phyloP scores from a whole-genome alignment of 345 rosid species.

The Ceriops zippeliana region DNA sequence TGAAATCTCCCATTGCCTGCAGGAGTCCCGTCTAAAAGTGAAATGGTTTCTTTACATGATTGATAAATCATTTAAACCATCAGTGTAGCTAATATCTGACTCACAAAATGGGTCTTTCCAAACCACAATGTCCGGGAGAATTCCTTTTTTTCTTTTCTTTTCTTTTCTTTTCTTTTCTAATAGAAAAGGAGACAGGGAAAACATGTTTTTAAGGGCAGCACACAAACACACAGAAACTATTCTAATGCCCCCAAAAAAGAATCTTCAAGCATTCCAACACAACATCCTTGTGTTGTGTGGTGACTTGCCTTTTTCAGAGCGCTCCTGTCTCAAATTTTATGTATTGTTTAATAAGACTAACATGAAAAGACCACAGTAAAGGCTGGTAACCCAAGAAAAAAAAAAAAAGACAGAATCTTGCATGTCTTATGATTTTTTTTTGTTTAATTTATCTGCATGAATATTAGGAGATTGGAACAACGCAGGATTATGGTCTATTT shows the following conservation, averaged over 20 bases:
- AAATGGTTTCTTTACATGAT: neutral
- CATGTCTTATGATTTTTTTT: slow-evolving; percentile 11
- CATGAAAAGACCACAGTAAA: slow-evolving; percentile 18
- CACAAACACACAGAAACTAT: slow-evolving; percentile 10
- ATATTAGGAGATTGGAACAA: slow-evolving; percentile 17
- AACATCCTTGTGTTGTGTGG: slow-evolving; percentile 19
- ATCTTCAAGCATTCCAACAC: slow-evolving; percentile 13
- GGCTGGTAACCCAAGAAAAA: slow-evolving; percentile 21
- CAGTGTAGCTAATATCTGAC: neutral
- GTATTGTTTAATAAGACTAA: neutral
- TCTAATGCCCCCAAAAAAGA: slow-evolving; percentile 18
- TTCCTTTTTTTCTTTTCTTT: neutral
- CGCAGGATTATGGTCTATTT: slow-evolving; percentile 1
- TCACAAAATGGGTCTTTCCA: slow-evolving; percentile 5
- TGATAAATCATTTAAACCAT: slow-evolving; percentile 4
- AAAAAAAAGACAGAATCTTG: slow-evolving; percentile 20
- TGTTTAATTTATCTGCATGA: slow-evolving; percentile 31
- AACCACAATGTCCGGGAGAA: neutral
- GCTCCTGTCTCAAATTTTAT: slow-evolving; percentile 9
- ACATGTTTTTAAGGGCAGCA: neutral
- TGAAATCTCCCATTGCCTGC: neutral
- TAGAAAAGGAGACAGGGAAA: neutral
- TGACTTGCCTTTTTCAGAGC: slow-evolving; percentile 7
- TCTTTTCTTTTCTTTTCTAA: too few relatives aligned
- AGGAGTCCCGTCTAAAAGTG: neutral